Base-by-base conservation (phyloP, 805 yeast genomes). In the Nakazawaea ambrosiae region DNA sequence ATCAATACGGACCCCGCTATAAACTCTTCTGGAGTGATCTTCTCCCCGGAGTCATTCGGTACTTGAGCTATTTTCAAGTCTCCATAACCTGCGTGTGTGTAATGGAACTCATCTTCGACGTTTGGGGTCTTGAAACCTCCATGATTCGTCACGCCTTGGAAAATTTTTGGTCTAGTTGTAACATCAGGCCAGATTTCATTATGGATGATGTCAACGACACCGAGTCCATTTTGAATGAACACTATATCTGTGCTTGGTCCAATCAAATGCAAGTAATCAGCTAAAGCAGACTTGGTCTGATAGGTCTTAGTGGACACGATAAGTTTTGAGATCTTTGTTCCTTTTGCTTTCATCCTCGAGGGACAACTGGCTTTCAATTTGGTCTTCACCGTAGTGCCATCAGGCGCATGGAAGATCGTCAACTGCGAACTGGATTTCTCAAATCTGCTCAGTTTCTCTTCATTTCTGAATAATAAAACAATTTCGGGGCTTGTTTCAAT, bases 191-290 rank as follows among this genome's bases (percentile, higher is more conserved):
- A 84, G 6, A 75, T 56, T 17, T 59, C 51, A 2, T 58, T 52
- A n/a, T 63, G 53, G 9, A 86, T 48, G 40, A 68, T 65, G 10
- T 71, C 83, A 5, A 70, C 53, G 29, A 75, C 66, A 8, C 97
- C 97, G 66, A 88, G 68, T 1, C 88, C 98, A 55, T 92, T 86
- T 39, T 86, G 97, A n/a, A 89, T 48, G 17, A 89, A 55, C 31
- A 89, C 45, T 3, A 88, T 55, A 40, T 75, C 77, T 1, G 89
- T 70, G 3, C 61, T 51, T 2, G 61, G 51, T 20, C 60, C 55
- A 20, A 90, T 66, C 38, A 60, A 60, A 1, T 69, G 65, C 16
- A 75, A 43, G 36, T 77, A 64, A 3, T 81, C 81, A 24, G 49
- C 51, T 14, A 89, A 42, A 0, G 97, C 94, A 3, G 57, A 54